Percentiles rank a stretch among this genome's conserved stretches.
phyloP scores from a whole-genome alignment of 768 basidiomycete species.

The Pleurotus citrinopileatus region DNA sequence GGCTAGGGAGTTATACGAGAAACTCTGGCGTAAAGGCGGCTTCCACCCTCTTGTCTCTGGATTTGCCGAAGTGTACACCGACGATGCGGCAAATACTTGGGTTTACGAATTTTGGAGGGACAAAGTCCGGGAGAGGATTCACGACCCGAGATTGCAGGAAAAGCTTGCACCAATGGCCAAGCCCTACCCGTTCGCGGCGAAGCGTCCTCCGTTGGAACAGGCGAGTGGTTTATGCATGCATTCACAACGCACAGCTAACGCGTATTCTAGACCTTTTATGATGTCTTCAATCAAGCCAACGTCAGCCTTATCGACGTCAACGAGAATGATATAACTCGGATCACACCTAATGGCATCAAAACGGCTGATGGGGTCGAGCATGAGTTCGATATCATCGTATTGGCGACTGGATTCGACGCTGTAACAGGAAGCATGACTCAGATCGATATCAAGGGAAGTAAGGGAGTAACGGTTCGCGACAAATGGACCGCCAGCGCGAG shows the following conservation, averaged over 20 bases:
- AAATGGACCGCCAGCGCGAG: slow-evolving; percentile 14
- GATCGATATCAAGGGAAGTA: slow-evolving; percentile 15
- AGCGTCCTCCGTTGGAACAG: slow-evolving; percentile 20
- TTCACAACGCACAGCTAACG: neutral
- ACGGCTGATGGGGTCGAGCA: slow-evolving; percentile 12
- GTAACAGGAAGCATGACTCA: slow-evolving; percentile 11
- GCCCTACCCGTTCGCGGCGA: slow-evolving; percentile 22
- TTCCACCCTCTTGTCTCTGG: slow-evolving; percentile 19
- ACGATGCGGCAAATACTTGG: slow-evolving; percentile 19
- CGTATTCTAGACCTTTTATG: slow-evolving; percentile 8
- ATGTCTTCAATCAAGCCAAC: slow-evolving; percentile 15
- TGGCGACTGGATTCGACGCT: slow-evolving; percentile 17
- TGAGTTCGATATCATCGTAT: slow-evolving; percentile 15
- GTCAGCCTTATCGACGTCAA: slow-evolving; percentile 16
- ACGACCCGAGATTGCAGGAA: slow-evolving; percentile 18
- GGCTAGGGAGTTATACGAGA: slow-evolving; percentile 17
- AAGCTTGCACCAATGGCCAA: slow-evolving; percentile 21
- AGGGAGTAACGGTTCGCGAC: slow-evolving; percentile 12
- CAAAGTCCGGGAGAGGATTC: slow-evolving; percentile 18
- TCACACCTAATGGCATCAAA: slow-evolving; percentile 13
- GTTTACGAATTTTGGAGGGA: slow-evolving; percentile 24
- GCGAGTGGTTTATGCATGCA: neutral
- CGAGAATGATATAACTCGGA: slow-evolving; percentile 12
- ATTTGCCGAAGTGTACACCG: slow-evolving; percentile 15
- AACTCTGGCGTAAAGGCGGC: slow-evolving; percentile 20